Conservation (phyloP, 164 flowering plant species). For the Tetracentron sinense region DNA sequence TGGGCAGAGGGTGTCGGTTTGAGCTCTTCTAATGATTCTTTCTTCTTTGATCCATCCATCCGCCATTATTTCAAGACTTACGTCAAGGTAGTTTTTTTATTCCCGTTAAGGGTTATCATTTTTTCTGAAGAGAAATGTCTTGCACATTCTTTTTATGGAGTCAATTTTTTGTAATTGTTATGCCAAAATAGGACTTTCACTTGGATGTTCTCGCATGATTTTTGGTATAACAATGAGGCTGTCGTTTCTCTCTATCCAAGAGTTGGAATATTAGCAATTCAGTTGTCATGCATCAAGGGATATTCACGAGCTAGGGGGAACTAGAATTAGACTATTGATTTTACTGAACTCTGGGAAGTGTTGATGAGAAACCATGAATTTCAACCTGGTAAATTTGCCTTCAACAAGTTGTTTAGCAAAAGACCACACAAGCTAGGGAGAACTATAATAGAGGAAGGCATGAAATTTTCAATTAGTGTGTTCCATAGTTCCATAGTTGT, state of each 20-base stretch:
- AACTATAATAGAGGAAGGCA: no score
- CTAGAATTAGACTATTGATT: no score
- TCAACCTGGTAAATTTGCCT: no score
- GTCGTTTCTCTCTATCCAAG: no score
- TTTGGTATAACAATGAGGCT: not conserved
- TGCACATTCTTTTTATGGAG: not conserved
- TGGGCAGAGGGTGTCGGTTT: slow-evolving; percentile 85
- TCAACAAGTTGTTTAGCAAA: no score
- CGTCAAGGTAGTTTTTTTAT: slow-evolving; percentile 47
- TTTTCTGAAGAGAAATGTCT: not conserved
- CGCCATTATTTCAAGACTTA: slow-evolving; percentile 76
- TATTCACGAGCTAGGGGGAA: no score
- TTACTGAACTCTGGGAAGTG: not conserved
- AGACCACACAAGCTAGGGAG: no score
- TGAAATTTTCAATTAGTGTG: no score
- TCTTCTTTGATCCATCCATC: slow-evolving; percentile 88
- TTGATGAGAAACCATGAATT: not conserved
- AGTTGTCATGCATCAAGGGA: no score
- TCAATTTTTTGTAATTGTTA: not conserved
- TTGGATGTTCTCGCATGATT: not conserved
- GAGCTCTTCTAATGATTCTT: slow-evolving; percentile 94
- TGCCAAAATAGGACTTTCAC: not conserved
- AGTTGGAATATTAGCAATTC: no score
- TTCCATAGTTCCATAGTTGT: no score
- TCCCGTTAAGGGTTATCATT: not conserved